Evolutionary conservation across 2,329 filamentous ascomycete genomes (phyloP), one percentile per base, ranked within the genome.

Genomic region (Cadophora luteo-olivacea): DNA sequence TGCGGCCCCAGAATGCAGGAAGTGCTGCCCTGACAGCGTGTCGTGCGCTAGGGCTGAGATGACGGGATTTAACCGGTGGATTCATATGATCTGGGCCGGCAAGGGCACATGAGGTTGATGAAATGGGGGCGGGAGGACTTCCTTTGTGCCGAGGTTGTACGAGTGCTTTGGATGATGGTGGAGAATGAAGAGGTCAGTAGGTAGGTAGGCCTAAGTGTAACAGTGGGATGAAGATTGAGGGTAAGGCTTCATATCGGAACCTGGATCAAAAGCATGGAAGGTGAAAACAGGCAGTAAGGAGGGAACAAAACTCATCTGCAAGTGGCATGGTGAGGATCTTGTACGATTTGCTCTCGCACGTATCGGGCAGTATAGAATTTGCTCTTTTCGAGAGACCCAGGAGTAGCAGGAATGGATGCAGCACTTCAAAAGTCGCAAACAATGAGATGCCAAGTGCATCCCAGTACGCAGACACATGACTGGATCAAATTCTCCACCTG

Each of bases 131-230:
- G 22, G 19, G 22, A 29, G 36, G 36, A 22, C 22, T 29, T 25
- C 36, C 36, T 60, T 45, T 45, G 22, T 41, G 22, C 57, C 57
- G 57, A 60, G 57, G 57, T 60, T 25, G 36, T 41, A 60, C 57
- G 36, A 45, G 57, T 41, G n/a, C n/a, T 29, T 33, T 7, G 52
- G 52, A n/a, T 58, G 32, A 36, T 38, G 55, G 14, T 2, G 5
- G 33, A 22, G 8, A 12, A 36, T 38, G 22, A 12, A 25, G 55
- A 38, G 36, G 12, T 11, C 36, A 32, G n/a, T 22, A 60, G 19
- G 36, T 25, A 16, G 57, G 36, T 14, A 41, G 11, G 36, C 32
- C 32, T 24, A 58, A 58, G 33, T 58, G 55, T 38, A 58, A 58
- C 32, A 19, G 55, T 22, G 33, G 55, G 55, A 58, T 55, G 14